These are phyloP conservation scores for Curvularia hawaiiensis DNA, from an alignment of 2,329 filamentous ascomycete species.

Conservation along the genomic window DNA sequence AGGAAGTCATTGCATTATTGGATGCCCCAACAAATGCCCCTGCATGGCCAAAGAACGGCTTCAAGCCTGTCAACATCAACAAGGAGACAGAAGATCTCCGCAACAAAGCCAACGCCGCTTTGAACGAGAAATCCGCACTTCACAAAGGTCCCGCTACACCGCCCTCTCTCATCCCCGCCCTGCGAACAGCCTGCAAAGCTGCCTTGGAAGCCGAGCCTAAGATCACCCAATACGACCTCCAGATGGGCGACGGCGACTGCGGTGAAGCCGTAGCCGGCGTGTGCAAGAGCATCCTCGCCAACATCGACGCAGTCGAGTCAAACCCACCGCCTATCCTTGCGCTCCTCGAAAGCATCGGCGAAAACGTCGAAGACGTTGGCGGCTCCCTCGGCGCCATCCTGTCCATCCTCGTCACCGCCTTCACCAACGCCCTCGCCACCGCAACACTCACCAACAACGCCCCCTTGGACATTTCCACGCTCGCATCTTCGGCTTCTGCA, in stretches of 20 bases:
- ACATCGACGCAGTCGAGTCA: slow-evolving; percentile 60
- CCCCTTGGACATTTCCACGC: slow-evolving; percentile 42
- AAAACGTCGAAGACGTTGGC: slow-evolving; percentile 72
- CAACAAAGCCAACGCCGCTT: slow-evolving; percentile 38
- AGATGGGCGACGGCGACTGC: slow-evolving; percentile 90
- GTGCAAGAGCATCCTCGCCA: slow-evolving; percentile 63
- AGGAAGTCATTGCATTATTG: slow-evolving; percentile 55
- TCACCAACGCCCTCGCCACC: slow-evolving; percentile 55
- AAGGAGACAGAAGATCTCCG: slow-evolving; percentile 35
- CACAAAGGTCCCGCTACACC: slow-evolving; percentile 47
- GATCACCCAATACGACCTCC: slow-evolving; percentile 72
- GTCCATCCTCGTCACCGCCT: slow-evolving; percentile 86
- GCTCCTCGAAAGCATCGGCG: slow-evolving; percentile 63
- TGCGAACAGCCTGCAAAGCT: slow-evolving; percentile 51
- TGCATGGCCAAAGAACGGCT: slow-evolving; percentile 58
- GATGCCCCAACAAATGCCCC: slow-evolving; percentile 58
- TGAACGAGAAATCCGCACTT: slow-evolving; percentile 19
- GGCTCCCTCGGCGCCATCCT: slow-evolving; percentile 76
- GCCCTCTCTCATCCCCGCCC: slow-evolving; percentile 46
- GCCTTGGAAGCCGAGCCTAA: slow-evolving; percentile 65
- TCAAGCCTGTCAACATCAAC: slow-evolving; percentile 35
- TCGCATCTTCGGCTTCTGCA: slow-evolving; percentile 51
- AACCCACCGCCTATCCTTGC: slow-evolving; percentile 58
- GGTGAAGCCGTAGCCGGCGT: slow-evolving; percentile 68
- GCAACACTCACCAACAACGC: slow-evolving; percentile 30